These are phyloP conservation scores for Prunus mume DNA, from an alignment of 306 rosid genomes.

Conservation along the genomic window DNA sequence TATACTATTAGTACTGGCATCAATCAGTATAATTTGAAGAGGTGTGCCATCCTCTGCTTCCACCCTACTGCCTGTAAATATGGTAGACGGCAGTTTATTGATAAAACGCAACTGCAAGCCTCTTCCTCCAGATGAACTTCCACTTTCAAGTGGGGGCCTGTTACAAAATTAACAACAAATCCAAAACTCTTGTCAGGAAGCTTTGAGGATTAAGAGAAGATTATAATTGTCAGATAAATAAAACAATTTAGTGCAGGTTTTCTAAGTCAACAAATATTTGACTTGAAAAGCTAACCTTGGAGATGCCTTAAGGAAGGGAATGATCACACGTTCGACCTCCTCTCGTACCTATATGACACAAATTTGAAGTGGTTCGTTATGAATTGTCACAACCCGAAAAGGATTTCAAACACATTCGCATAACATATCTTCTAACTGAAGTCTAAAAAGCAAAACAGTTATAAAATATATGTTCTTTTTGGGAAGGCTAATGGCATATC, in stretches of 20 bases:
- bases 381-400: not conserved
- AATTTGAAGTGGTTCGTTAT: not conserved
- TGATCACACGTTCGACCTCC: slow-evolving; percentile 34
- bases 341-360: slow-evolving; percentile 48
- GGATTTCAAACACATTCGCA: not conserved
- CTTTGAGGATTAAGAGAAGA: not conserved
- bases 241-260: not conserved
- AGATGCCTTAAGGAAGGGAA: slow-evolving; percentile 8
- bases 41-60: slow-evolving; percentile 25
- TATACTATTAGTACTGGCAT: slow-evolving; percentile 31
- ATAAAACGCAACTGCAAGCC: slow-evolving; percentile 42
- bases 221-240: not conserved
- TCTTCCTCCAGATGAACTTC: slow-evolving; percentile 40
- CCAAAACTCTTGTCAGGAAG: not conserved
- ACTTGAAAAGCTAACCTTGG: slow-evolving; percentile 43
- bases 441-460: not conserved
- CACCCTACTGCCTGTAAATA: slow-evolving; percentile 35
- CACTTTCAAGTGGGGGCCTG: slow-evolving; percentile 33
- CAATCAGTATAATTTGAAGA: slow-evolving; percentile 40
- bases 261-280: not conserved
- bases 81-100: slow-evolving; percentile 28
- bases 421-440: not conserved
- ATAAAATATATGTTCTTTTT: not conserved
- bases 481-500: not conserved
- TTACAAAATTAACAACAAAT: slow-evolving; percentile 11